Percentiles rank a stretch among this genome's conserved stretches.
These are phyloP conservation scores for Onygena corvina DNA, from an alignment of 2,329 filamentous ascomycete genomes.

Conservation along the genomic window DNA sequence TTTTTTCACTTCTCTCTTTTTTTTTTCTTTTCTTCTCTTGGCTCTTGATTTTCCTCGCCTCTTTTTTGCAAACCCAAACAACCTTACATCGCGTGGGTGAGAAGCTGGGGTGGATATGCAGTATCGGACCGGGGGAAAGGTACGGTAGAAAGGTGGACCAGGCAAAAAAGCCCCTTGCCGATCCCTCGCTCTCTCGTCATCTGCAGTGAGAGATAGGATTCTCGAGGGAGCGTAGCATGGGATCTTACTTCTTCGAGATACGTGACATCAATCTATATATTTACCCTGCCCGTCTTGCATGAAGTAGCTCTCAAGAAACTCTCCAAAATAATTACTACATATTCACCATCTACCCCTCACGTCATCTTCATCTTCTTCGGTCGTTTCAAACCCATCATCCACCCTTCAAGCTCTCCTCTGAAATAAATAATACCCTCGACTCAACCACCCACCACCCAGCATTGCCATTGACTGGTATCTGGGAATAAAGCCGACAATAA, in stretches of 20 bases:
- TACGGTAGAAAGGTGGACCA: not conserved
- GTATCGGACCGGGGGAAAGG: constrained; percentile 1
- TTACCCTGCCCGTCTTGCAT: not conserved
- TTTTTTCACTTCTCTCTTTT: not conserved
- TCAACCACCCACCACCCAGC: not conserved
- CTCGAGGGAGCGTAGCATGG: not conserved
- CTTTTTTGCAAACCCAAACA: constrained; percentile 4
- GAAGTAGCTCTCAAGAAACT: not conserved
- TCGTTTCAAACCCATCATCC: no score
- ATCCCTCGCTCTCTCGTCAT: not conserved
- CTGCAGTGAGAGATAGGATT: constrained; percentile 2
- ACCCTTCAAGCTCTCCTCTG: not conserved
- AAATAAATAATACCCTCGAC: not conserved
- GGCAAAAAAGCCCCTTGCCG: constrained; percentile 1
- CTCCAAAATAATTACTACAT: not conserved
- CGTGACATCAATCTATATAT: constrained; percentile 3
- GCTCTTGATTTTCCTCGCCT: not conserved
- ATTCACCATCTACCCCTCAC: not conserved
- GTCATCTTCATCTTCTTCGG: not conserved
- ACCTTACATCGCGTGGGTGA: constrained; percentile 4
- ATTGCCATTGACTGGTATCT: constrained; percentile 4
- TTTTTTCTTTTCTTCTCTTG: not conserved
- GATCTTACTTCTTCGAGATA: not conserved
- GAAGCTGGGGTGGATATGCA: constrained; percentile 6
- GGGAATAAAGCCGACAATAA: not conserved